A percentile compares a stretch with the other conserved stretches of the same genome.
phyloP scores from a whole-genome alignment of 805 yeast species.

The Saccharomycopsis vini region DNA sequence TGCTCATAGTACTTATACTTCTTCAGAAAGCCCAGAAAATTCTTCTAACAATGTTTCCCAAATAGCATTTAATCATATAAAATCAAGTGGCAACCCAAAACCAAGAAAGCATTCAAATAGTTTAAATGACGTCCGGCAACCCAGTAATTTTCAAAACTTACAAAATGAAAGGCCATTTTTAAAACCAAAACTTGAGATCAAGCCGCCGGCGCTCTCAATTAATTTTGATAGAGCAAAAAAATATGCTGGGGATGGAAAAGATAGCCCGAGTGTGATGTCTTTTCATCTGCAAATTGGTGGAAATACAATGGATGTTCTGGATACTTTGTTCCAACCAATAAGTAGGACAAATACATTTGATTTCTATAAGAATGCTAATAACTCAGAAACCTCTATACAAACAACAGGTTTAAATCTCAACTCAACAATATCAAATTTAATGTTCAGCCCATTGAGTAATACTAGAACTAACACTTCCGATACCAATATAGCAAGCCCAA shows the following conservation, averaged over 20 bases:
- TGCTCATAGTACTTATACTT: no score
- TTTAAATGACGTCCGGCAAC: no score
- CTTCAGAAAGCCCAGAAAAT: no score
- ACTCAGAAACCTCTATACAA: slow-evolving; percentile 10
- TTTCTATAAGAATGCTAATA: slow-evolving; percentile 12
- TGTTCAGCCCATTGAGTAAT: slow-evolving; percentile 16
- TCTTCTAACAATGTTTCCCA: no score
- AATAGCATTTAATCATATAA: no score
- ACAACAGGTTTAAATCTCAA: not conserved
- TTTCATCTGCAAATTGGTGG: no score
- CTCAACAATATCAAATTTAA: slow-evolving; percentile 14
- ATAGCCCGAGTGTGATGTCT: slow-evolving; percentile 2
- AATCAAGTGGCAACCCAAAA: no score
- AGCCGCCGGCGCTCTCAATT: slow-evolving; percentile 10
- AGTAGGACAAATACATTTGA: slow-evolving; percentile 9
- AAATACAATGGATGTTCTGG: not conserved
- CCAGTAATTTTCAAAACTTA: no score
- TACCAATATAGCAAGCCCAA: slow-evolving; percentile 1
- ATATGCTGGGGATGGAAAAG: not conserved
- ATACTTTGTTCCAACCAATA: slow-evolving; percentile 10
- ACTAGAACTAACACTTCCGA: slow-evolving; percentile 13
- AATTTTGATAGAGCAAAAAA: slow-evolving; percentile 6
- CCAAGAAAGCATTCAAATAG: no score
- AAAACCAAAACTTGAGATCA: not conserved
- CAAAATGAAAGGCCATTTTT: not conserved